Evolutionary conservation across 371 early-diverging fungal genomes (phyloP).

Genomic region (Parasitella parasitica): DNA sequence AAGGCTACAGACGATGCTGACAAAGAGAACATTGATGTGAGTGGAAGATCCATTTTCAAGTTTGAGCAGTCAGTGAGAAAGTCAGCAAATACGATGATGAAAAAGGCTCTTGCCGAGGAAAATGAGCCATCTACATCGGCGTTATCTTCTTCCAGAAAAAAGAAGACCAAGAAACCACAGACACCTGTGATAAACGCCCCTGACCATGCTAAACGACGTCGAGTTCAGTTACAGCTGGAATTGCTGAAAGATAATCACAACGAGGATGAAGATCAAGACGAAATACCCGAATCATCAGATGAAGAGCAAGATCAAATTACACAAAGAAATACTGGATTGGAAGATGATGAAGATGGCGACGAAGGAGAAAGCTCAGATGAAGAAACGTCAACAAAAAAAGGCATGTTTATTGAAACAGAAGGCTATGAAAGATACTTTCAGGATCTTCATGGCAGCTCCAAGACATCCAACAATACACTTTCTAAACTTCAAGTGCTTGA

Average conservation of each 20-base stretch:
- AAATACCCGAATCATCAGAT: slow-evolving; percentile 30
- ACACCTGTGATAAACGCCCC: slow-evolving; percentile 4
- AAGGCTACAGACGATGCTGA: slow-evolving; percentile 18
- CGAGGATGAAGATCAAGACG: slow-evolving; percentile 6
- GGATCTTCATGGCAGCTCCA: slow-evolving; percentile 53
- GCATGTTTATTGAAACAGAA: slow-evolving; percentile 38
- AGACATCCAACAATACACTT: slow-evolving; percentile 87
- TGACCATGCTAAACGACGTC: slow-evolving; percentile 25
- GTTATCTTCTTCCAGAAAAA: slow-evolving; percentile 1
- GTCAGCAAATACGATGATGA: slow-evolving; percentile 33
- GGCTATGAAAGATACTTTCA: slow-evolving; percentile 78
- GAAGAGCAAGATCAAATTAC: slow-evolving; percentile 25
- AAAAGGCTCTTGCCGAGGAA: slow-evolving; percentile 28
- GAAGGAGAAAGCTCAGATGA: slow-evolving; percentile 40
- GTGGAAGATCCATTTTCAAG: slow-evolving; percentile 38
- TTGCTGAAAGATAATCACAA: slow-evolving; percentile 22
- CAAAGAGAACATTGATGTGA: slow-evolving; percentile 33
- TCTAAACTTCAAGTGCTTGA: slow-evolving; percentile 69
- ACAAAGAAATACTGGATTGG: slow-evolving; percentile 16
- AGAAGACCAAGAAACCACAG: slow-evolving; percentile 1
- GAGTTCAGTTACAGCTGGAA: slow-evolving; percentile 33
- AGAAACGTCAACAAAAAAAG: slow-evolving; percentile 18
- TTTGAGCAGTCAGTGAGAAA: slow-evolving; percentile 28
- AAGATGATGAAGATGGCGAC: slow-evolving; percentile 29
- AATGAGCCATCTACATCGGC: not conserved